Conservation (phyloP, 495 filamentous ascomycete genomes). For the Geopyxis carbonaria region DNA sequence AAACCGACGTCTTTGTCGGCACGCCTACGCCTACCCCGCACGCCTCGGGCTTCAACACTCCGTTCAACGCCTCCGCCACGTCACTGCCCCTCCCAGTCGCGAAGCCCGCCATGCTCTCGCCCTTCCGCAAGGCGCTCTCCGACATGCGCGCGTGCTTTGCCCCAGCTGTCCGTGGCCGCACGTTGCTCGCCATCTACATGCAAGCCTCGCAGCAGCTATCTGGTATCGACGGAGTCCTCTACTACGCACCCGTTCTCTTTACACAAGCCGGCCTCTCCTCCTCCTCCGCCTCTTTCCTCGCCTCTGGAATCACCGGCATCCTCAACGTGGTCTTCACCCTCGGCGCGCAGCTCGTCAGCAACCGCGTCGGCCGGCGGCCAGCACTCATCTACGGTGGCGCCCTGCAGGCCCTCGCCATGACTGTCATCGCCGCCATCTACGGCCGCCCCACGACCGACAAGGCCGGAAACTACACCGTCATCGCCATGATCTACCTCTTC, state of each 20-base stretch:
- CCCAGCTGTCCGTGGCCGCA: slow-evolving; percentile 26
- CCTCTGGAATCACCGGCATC: slow-evolving; percentile 36
- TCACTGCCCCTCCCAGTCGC: too few species aligned
- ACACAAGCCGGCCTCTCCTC: slow-evolving; percentile 32
- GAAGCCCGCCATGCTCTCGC: slow-evolving; percentile 30
- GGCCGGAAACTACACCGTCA: slow-evolving; percentile 7
- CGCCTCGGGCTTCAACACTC: too few species aligned
- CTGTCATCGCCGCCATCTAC: slow-evolving; percentile 32
- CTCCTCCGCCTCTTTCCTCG: slow-evolving; percentile 32
- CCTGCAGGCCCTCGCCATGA: slow-evolving; percentile 32
- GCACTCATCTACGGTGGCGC: slow-evolving; percentile 40
- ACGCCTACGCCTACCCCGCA: too few species aligned
- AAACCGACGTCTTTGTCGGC: too few species aligned
- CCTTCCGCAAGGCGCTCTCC: slow-evolving; percentile 24
- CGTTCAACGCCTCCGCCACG: too few species aligned
- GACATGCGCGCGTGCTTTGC: too few species aligned
- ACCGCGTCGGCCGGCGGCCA: slow-evolving; percentile 36
- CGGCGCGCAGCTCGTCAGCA: slow-evolving; percentile 30
- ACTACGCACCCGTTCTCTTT: slow-evolving; percentile 38
- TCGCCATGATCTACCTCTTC: slow-evolving; percentile 28
- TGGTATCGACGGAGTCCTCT: slow-evolving; percentile 39
- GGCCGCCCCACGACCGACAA: slow-evolving; percentile 7
- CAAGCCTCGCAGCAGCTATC: slow-evolving; percentile 35
- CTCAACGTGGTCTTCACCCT: slow-evolving; percentile 34
- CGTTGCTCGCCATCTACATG: slow-evolving; percentile 33